Conservation (phyloP, 257 asterid genomes). For the Salvia hispanica region DNA sequence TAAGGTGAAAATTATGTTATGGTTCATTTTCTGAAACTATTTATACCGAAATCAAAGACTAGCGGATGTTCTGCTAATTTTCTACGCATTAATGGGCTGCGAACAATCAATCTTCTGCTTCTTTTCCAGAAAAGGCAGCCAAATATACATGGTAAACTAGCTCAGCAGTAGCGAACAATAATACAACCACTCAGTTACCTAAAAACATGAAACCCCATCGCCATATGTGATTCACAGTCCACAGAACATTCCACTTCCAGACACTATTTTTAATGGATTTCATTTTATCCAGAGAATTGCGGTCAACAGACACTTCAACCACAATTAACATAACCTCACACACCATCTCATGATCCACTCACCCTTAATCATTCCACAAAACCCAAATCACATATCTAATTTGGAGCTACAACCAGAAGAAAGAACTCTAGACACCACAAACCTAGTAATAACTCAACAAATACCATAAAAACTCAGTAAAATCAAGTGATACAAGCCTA, state of each 20-base stretch:
- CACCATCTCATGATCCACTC: slow-evolving; percentile 12
- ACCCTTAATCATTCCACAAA: slow-evolving; percentile 8
- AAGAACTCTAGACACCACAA: background rate
- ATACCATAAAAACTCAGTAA: background rate
- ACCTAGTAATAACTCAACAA: background rate
- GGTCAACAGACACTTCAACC: background rate
- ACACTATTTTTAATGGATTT: background rate
- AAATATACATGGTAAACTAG: background rate
- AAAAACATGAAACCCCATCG: slow-evolving; percentile 7
- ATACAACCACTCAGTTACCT: background rate
- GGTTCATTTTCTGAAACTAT: background rate
- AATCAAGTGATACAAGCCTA: background rate
- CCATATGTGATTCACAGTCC: background rate
- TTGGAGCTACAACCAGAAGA: slow-evolving; percentile 4
- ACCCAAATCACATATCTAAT: background rate
- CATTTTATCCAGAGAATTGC: slow-evolving; percentile 5
- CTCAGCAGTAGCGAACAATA: background rate
- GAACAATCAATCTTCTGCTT: background rate
- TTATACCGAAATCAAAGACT: background rate
- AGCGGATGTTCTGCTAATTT: background rate
- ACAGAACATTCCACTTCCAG: background rate
- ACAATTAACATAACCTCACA: background rate
- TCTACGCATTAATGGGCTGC: background rate
- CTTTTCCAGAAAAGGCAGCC: background rate
- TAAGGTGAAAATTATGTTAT: background rate